A percentile compares a stretch with the other conserved stretches of the same genome.
phyloP scores from a whole-genome alignment of 2,329 filamentous ascomycete species.

The Akanthomyces lecanii region DNA sequence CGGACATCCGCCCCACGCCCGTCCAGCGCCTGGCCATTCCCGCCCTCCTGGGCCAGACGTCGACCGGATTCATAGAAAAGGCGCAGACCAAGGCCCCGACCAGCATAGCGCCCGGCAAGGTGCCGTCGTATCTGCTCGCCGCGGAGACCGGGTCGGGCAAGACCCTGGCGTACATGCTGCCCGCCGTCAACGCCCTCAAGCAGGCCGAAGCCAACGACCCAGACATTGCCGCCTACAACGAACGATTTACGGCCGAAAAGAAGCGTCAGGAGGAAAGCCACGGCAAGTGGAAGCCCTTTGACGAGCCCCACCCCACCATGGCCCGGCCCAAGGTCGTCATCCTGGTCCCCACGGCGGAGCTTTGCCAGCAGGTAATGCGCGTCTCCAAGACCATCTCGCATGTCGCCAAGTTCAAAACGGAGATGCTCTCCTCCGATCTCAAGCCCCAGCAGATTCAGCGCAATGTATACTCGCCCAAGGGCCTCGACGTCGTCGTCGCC shows the following conservation, averaged over 20 bases:
- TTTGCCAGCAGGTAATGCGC: constrained; percentile 79
- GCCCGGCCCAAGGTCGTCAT: constrained; percentile 80
- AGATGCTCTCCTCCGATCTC: constrained; percentile 73
- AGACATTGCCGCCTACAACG: constrained; percentile 54
- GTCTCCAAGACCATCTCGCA: constrained; percentile 82
- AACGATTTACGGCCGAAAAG: constrained; percentile 51
- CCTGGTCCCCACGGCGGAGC: constrained; percentile 85
- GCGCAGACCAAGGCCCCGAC: constrained; percentile 37
- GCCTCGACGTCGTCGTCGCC: constrained; percentile 79
- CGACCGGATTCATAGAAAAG: constrained; percentile 27
- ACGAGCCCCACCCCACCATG: constrained; percentile 67
- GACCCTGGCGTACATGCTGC: constrained; percentile 87
- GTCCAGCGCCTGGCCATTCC: constrained; percentile 89
- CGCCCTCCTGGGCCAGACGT: constrained; percentile 59
- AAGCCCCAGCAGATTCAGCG: constrained; percentile 76
- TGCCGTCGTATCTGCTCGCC: constrained; percentile 68
- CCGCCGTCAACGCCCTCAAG: constrained; percentile 81
- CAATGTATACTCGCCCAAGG: constrained; percentile 73
- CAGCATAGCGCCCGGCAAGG: not conserved
- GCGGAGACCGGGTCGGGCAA: constrained; percentile 98
- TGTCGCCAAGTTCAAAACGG: constrained; percentile 79
- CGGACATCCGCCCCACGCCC: constrained; percentile 76
- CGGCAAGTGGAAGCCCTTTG: constrained; percentile 59
- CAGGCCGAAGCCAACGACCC: constrained; percentile 60
- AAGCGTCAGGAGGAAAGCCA: constrained; percentile 50